Evolutionary conservation across 139 green algal species (phyloP).

Genomic region (Closterium sp.): DNA sequence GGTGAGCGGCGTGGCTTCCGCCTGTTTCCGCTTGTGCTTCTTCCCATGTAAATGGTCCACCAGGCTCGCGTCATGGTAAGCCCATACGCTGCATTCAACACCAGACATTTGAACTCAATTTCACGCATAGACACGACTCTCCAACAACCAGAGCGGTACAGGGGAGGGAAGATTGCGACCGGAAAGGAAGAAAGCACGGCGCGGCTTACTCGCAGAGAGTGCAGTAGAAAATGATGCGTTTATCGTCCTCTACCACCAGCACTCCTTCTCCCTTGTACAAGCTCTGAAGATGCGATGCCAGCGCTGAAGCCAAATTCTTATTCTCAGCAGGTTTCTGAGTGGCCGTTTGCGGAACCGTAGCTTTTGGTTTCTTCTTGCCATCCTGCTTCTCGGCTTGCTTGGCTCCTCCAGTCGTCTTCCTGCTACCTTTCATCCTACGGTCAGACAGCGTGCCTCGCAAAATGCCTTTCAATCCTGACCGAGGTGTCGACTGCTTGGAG

Average conservation of each 20-base stretch:
- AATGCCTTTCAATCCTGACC: background rate
- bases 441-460: background rate
- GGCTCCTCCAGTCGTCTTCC: background rate
- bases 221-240: background rate
- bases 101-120: background rate
- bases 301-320: background rate
- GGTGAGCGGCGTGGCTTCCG: background rate
- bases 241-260: background rate
- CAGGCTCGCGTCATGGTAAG: background rate
- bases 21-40: background rate
- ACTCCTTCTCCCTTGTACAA: background rate
- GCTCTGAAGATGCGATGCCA: background rate
- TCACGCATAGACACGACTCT: background rate
- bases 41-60: background rate
- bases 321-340: background rate
- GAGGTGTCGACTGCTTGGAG: background rate
- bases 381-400: background rate
- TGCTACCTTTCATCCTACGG: background rate
- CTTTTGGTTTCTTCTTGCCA: background rate
- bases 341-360: background rate
- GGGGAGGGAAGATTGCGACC: background rate
- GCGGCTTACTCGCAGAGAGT: background rate
- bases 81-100: background rate
- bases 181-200: background rate
- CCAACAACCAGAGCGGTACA: background rate